phyloP scores from a whole-genome alignment of 768 basidiomycete genomes.

The Clitopilus hobsonii region DNA sequence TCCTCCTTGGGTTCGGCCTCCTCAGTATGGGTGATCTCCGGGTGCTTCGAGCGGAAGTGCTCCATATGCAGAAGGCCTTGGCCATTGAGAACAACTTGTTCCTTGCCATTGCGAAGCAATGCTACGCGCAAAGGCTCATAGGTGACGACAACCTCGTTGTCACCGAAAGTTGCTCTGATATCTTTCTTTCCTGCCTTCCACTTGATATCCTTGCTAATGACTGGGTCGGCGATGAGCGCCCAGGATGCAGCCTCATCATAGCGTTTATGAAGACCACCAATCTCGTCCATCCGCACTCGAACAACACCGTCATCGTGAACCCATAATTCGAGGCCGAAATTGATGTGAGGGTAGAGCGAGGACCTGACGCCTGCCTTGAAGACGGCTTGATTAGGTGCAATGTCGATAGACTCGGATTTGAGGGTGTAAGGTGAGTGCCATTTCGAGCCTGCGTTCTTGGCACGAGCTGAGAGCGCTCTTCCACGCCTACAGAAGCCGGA shows the following conservation, averaged over 20 bases:
- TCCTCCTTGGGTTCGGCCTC: conserved; percentile 40
- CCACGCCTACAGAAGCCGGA: conserved; percentile 90
- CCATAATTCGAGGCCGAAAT: conserved; percentile 77
- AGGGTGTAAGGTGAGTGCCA: conserved; percentile 91
- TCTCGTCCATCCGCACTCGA: conserved; percentile 90
- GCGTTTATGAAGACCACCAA: conserved; percentile 69
- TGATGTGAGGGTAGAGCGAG: conserved; percentile 76
- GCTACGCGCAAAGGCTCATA: conserved; percentile 76
- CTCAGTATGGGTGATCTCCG: conserved; percentile 35
- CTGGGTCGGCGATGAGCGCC: conserved; percentile 77
- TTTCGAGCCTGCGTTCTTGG: conserved; percentile 44
- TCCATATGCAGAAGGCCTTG: conserved; percentile 95
- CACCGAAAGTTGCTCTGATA: conserved; percentile 61
- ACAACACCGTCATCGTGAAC: conserved; percentile 87
- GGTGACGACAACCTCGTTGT: conserved; percentile 62
- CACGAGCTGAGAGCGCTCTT: conserved; percentile 75
- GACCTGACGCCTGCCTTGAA: conserved; percentile 79
- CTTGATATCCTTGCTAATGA: conserved; percentile 49
- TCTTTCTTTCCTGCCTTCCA: conserved; percentile 68
- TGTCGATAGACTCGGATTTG: conserved; percentile 47
- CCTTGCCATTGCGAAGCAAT: conserved; percentile 68
- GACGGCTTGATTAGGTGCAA: conserved; percentile 48
- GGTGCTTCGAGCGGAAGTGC: conserved; percentile 78
- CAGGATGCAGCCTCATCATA: conserved; percentile 92
- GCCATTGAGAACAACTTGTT: conserved; percentile 87